Base-by-base conservation (phyloP, 2,329 filamentous ascomycete species). In the Chlorencoelia australis region DNA sequence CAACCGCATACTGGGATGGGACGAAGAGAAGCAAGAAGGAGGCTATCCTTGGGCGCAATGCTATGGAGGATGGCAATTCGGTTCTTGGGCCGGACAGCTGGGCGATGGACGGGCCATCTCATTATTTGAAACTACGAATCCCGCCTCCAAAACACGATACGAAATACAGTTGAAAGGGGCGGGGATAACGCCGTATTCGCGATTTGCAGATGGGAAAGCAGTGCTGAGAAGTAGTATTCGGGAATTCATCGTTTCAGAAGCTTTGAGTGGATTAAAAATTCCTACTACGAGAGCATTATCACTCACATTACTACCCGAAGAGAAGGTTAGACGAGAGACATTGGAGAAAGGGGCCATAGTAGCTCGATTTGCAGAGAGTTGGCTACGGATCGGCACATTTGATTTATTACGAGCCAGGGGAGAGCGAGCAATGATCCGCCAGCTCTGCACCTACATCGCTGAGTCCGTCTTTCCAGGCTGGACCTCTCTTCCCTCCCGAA, bases 21-120 rank as follows among this genome's bases (percentile, higher is more conserved):
- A 86, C 45, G 73, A 81, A 40, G 70, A 76, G 40, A 69, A 67
- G 46, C 57, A 64, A 16, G 64, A 75, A 40, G 81, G 82, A 14
- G 77, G 91, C 28, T 98, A 98, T 57, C 89, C 91, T 0, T 98
- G 91, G 91, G 88, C 91, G 20, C 91, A 98, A 62, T 96, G 91
- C 63, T 98, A 98, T 58, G 91, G 91, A 39, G 89, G 89, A 39
- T 76, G 72, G 53, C 70, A 78, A 54, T 77, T 79, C 56, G 91
- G 91, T 5, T 77, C 82, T 47, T 98, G 89, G 89, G 91, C 91
- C 3, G 88, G 91, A 5, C 91, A 98, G 59, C 74, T 98, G 1
- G 91, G 91, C 27, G 91, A 98, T 56, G 91, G 91, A 24, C 74
- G 91, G 37, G 91, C 88, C 19, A 96, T 98, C 49, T 94, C 85